phyloP scores from a whole-genome alignment of 768 basidiomycete genomes.

The Floccularia luteovirens region DNA sequence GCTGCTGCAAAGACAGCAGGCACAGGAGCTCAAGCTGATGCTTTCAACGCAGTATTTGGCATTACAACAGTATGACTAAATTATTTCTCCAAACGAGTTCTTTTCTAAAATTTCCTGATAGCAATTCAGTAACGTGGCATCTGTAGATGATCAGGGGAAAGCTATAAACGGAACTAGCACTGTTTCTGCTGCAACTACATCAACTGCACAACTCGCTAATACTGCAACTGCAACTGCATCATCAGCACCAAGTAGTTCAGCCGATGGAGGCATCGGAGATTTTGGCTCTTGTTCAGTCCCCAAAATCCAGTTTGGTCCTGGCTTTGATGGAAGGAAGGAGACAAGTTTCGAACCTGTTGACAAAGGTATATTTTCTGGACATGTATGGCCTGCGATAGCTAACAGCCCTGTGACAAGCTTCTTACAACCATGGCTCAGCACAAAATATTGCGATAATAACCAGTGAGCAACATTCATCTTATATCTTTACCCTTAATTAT shows the following conservation, averaged over 20 bases:
- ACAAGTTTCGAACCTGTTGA: slow-evolving; percentile 48
- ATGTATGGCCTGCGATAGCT: background rate
- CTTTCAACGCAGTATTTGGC: slow-evolving; percentile 35
- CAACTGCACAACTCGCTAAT: slow-evolving; percentile 6
- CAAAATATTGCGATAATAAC: slow-evolving; percentile 54
- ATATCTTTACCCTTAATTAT: background rate
- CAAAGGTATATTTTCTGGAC: slow-evolving; percentile 20
- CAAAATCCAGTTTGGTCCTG: slow-evolving; percentile 46
- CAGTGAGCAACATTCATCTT: slow-evolving; percentile 17
- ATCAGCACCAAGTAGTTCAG: slow-evolving; percentile 11
- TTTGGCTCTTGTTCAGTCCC: slow-evolving; percentile 48
- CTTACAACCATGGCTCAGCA: slow-evolving; percentile 53
- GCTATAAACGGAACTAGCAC: slow-evolving; percentile 19
- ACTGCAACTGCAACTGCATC: slow-evolving; percentile 12
- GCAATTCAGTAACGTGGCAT: slow-evolving; percentile 29
- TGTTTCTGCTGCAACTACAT: slow-evolving; percentile 11
- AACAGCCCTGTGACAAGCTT: slow-evolving; percentile 17
- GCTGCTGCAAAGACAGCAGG: slow-evolving; percentile 29
- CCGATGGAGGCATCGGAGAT: slow-evolving; percentile 23
- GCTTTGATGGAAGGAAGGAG: slow-evolving; percentile 47
- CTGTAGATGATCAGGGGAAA: slow-evolving; percentile 31
- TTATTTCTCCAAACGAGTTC: slow-evolving; percentile 5
- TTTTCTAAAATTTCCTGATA: slow-evolving; percentile 6
- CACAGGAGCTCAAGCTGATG: slow-evolving; percentile 51
- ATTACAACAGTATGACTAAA: slow-evolving; percentile 24